Percentiles rank a stretch among this genome's conserved stretches.
Conservation (phyloP, 2,329 filamentous ascomycete genomes). For the Diaporthe caulivora region DNA sequence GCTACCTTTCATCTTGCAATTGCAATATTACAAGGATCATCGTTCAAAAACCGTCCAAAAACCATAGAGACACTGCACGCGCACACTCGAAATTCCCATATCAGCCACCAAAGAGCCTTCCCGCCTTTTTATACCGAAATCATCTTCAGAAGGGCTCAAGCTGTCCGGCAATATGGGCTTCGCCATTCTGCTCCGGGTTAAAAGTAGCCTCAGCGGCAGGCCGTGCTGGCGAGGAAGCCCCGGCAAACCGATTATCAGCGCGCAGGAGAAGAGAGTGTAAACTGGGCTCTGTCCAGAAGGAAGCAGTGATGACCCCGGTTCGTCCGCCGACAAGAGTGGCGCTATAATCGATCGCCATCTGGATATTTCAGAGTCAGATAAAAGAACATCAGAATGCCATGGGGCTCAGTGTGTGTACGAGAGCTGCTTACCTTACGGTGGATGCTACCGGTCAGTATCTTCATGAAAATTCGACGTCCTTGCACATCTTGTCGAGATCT, state of each 20-base stretch:
- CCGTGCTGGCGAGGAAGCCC: background rate
- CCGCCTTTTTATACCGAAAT: background rate
- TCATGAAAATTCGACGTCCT: background rate
- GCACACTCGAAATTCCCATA: background rate
- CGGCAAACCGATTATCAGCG: constrained; percentile 1
- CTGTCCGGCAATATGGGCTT: background rate
- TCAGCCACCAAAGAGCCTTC: background rate
- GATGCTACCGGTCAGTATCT: too few relatives aligned
- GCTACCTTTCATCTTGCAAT: background rate
- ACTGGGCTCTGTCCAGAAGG: background rate
- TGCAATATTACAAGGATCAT: background rate
- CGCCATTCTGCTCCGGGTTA: background rate
- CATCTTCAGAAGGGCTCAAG: too few relatives aligned
- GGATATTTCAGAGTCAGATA: too few relatives aligned
- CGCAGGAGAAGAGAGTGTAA: background rate
- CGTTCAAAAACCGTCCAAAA: background rate
- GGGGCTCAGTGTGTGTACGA: too few relatives aligned
- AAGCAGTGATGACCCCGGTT: background rate
- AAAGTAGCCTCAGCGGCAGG: too few relatives aligned
- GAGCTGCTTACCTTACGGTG: too few relatives aligned
- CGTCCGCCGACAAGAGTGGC: background rate
- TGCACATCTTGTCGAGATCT: constrained; percentile 53
- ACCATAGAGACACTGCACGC: background rate
- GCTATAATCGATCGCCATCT: too few relatives aligned
- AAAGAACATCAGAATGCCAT: too few relatives aligned